These are phyloP conservation scores for Pythium coloratum DNA, from an alignment of 352 stramenopile genomes.

Conservation along the genomic window DNA sequence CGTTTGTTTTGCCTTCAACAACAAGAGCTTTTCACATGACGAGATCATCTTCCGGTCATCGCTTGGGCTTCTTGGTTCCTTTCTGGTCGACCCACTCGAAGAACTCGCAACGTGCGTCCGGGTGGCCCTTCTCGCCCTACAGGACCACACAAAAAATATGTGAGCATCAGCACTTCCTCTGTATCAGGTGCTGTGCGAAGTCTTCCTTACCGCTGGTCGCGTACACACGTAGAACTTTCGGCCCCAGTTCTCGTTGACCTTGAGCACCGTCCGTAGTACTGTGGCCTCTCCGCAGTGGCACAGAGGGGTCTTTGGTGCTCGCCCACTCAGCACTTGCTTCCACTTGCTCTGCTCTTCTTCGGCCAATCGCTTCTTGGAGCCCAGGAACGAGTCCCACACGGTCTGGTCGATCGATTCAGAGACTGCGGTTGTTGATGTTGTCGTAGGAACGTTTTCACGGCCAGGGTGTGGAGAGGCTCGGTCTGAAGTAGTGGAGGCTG, in stretches of 20 bases:
- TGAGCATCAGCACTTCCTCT: too few species aligned
- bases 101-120: constrained; percentile 79
- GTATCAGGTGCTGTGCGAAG: too few species aligned
- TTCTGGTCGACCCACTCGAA: constrained; percentile 78
- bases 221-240: constrained; percentile 88
- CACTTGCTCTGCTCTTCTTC: constrained; percentile 44
- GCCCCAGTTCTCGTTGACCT: constrained; percentile 78
- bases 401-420: constrained; percentile 6
- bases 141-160: neutral
- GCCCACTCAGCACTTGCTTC: constrained; percentile 68
- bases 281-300: constrained; percentile 69
- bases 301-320: constrained; percentile 53
- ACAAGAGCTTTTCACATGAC: too few species aligned
- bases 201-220: constrained; percentile 58
- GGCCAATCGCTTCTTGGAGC: constrained; percentile 36
- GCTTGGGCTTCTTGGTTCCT: constrained; percentile 24
- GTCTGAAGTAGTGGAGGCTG: neutral
- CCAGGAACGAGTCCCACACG: constrained; percentile 24
- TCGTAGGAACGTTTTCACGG: neutral
- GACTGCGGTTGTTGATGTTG: neutral
- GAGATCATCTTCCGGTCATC: too few species aligned
- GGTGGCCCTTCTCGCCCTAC: constrained; percentile 78
- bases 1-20: too few species aligned
- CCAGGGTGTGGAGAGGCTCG: neutral
- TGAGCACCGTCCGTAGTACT: constrained; percentile 75